phyloP scores from a whole-genome alignment of 2,329 filamentous ascomycete genomes.

The Tothia fuscella region DNA sequence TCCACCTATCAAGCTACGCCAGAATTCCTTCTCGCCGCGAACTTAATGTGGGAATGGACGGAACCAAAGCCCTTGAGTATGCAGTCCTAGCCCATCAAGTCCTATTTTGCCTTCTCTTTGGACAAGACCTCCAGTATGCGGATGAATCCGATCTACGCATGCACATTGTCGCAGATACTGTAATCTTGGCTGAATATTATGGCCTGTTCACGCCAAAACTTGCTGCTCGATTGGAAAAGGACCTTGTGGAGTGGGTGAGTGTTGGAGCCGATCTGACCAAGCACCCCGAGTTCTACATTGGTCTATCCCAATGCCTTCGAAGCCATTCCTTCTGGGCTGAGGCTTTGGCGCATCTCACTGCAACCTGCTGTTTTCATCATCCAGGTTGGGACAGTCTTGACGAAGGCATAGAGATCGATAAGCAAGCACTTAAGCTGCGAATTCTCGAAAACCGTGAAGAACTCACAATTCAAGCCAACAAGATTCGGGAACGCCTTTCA shows the following conservation, averaged over 20 bases:
- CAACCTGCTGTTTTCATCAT: background rate
- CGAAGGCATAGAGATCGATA: too few species aligned
- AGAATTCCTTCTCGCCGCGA: too few species aligned
- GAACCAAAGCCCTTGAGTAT: too few species aligned
- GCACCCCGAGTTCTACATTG: background rate
- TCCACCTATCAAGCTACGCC: too few species aligned
- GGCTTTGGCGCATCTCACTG: background rate
- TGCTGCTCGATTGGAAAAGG: background rate
- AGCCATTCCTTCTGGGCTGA: background rate
- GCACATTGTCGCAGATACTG: background rate
- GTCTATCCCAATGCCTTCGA: background rate
- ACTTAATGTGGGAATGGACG: too few species aligned
- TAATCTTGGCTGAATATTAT: background rate
- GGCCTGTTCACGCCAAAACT: background rate
- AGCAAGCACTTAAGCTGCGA: too few species aligned
- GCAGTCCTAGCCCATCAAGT: too few species aligned
- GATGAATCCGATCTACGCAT: background rate
- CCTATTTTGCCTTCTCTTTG: background rate
- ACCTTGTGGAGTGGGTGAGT: background rate
- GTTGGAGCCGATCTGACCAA: too few species aligned
- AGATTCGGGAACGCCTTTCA: too few species aligned
- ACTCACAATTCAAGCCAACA: too few species aligned
- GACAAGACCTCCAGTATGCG: background rate
- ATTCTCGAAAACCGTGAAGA: too few species aligned
- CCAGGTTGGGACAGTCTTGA: too few species aligned